These are phyloP conservation scores for Sporothrix dimorphospora DNA, from an alignment of 2,329 filamentous ascomycete genomes.

Conservation along the genomic window DNA sequence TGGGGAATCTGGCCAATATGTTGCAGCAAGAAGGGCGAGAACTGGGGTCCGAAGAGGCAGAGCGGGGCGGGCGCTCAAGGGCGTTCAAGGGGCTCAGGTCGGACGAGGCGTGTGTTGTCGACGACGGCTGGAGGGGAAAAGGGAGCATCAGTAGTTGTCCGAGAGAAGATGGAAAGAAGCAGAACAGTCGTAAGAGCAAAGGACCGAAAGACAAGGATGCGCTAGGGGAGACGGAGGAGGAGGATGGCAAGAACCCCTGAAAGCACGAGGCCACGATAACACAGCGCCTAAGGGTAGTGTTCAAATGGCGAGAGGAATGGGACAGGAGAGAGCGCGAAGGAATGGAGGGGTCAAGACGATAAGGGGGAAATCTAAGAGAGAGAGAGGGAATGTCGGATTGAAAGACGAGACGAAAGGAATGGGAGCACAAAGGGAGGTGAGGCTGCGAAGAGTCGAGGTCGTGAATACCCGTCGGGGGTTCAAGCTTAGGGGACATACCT, in stretches of 20 bases:
- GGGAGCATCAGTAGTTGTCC: not conserved
- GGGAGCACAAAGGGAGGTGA: not conserved
- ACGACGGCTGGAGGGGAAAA: not conserved
- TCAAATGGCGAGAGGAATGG: not conserved
- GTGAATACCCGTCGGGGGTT: not conserved
- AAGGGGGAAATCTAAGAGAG: not conserved
- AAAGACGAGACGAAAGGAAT: not conserved
- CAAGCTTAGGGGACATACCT: slow-evolving; percentile 1
- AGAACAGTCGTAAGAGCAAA: not conserved
- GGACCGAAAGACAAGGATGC: not conserved
- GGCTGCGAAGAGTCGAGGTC: not conserved
- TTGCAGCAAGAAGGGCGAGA: not conserved
- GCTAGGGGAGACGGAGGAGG: not conserved
- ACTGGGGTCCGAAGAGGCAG: not conserved
- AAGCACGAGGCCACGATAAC: slow-evolving; percentile 18
- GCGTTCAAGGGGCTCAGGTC: slow-evolving; percentile 13
- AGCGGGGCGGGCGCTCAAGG: slow-evolving; percentile 14
- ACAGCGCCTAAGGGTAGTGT: not conserved
- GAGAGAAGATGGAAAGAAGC: not conserved
- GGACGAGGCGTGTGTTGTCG: not conserved
- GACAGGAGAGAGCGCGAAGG: not conserved
- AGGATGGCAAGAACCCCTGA: not conserved
- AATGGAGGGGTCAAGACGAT: slow-evolving; percentile 16
- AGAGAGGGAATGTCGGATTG: not conserved
- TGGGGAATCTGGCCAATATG: slow-evolving; percentile 9